Evolutionary conservation across 2,329 filamentous ascomycete genomes (phyloP).

Genomic region (Fusarium pininemorale): DNA sequence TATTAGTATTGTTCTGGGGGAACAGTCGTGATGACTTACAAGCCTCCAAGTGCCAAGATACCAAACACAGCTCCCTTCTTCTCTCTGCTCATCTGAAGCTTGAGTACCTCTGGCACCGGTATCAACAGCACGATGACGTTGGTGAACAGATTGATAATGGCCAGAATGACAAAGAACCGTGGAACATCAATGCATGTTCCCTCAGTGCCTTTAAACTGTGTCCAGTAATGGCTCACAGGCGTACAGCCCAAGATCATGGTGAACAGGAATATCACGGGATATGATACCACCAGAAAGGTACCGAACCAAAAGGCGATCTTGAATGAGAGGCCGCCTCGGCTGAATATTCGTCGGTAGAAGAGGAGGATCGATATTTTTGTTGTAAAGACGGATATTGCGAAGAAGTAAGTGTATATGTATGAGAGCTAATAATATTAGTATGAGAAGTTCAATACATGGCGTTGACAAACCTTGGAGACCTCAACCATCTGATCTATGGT

Average conservation of each 20-base stretch:
- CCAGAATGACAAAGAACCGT: conserved; percentile 4
- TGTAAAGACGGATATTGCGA: conserved; percentile 10
- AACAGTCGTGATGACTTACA: neutral
- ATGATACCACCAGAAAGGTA: neutral
- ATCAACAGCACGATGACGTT: conserved; percentile 4
- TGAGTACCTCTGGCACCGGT: conserved; percentile 1
- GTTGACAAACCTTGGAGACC: conserved; percentile 1
- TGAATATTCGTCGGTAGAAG: conserved; percentile 17
- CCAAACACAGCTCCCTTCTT: conserved; percentile 16
- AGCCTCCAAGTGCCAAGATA: conserved; percentile 10
- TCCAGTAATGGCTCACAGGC: conserved; percentile 7
- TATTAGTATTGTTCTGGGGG: neutral
- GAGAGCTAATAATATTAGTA: neutral
- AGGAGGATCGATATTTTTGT: conserved; percentile 16
- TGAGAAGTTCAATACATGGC: accelerated
- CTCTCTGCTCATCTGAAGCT: conserved; percentile 9
- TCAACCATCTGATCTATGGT: neutral
- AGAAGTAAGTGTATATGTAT: conserved; percentile 12
- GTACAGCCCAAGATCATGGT: conserved; percentile 4
- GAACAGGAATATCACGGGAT: conserved; percentile 7
- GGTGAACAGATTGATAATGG: conserved; percentile 2
- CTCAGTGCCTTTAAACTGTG: neutral
- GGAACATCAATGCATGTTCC: conserved; percentile 8
- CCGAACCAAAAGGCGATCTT: conserved; percentile 13
- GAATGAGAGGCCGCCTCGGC: neutral